Percentiles rank a stretch among this genome's conserved stretches.
Evolutionary conservation across 768 basidiomycete species (phyloP).

Genomic region (Coprinopsis sp.): DNA sequence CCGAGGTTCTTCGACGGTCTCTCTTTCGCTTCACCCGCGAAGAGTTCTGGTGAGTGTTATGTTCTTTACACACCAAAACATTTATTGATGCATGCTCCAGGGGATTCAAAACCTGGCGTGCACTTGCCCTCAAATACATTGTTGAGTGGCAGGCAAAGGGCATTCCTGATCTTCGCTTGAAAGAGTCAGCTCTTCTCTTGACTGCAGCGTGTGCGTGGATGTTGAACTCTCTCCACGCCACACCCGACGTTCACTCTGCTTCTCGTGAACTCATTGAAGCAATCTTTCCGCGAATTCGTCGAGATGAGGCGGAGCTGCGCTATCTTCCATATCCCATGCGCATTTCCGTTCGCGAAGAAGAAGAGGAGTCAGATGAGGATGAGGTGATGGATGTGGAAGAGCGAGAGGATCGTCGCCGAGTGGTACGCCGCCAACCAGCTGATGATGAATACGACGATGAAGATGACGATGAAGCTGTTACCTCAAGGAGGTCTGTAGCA

Average conservation of each 20-base stretch:
- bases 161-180: not conserved
- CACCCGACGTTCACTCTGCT: slow-evolving; percentile 13
- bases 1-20: not conserved
- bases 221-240: slow-evolving; percentile 11
- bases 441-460: too few species aligned
- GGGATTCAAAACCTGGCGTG: not conserved
- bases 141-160: slow-evolving; percentile 7
- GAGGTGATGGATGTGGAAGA: not conserved
- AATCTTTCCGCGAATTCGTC: slow-evolving; percentile 5
- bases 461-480: not conserved
- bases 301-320: not conserved
- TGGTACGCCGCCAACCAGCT: too few species aligned
- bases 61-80: not conserved
- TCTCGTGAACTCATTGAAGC: slow-evolving; percentile 13
- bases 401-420: not conserved
- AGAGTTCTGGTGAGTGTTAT: slow-evolving; percentile 8
- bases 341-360: not conserved
- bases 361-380: not conserved
- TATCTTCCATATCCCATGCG: slow-evolving; percentile 1
- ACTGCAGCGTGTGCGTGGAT: slow-evolving; percentile 16
- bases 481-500: too few species aligned
- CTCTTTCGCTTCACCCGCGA: not conserved
- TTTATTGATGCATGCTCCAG: not conserved
- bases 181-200: slow-evolving; percentile 6
- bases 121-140: not conserved